phyloP scores from a whole-genome alignment of 108 stramenopile species.

The Nitzschia sp. region DNA sequence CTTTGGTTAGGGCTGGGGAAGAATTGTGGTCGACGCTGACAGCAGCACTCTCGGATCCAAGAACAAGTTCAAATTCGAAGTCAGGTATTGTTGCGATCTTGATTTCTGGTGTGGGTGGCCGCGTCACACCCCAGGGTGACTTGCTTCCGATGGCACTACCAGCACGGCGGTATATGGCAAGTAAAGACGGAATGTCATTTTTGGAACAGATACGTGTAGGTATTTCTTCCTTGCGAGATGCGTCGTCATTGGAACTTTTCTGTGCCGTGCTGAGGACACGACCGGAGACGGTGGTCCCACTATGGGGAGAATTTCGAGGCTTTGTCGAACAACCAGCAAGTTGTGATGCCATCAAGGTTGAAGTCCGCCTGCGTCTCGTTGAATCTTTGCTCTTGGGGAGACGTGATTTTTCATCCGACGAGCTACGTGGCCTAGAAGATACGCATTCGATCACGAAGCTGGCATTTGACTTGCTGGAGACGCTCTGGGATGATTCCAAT shows the following conservation, averaged over 20 bases:
- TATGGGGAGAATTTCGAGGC: slow-evolving; percentile 8
- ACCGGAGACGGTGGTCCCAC: slow-evolving; percentile 16
- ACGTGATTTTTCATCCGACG: slow-evolving; percentile 12
- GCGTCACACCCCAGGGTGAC: slow-evolving; percentile 29
- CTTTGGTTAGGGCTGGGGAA: background rate
- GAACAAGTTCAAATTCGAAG: background rate
- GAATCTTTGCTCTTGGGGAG: slow-evolving; percentile 32
- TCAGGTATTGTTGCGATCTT: background rate
- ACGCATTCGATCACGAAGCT: background rate
- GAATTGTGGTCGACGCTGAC: slow-evolving; percentile 22
- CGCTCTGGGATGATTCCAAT: background rate
- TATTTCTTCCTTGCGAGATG: background rate
- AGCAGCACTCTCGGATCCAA: background rate
- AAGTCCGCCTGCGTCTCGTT: slow-evolving; percentile 2
- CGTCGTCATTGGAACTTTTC: slow-evolving; percentile 4
- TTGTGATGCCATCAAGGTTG: background rate
- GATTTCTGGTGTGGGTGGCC: slow-evolving; percentile 17
- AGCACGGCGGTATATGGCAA: slow-evolving; percentile 17
- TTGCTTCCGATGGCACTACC: slow-evolving; percentile 15
- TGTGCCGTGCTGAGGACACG: slow-evolving; percentile 25
- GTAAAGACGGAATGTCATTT: background rate
- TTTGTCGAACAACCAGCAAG: background rate
- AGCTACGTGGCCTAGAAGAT: background rate
- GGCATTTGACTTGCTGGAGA: background rate
- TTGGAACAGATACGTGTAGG: slow-evolving; percentile 1